A percentile compares a stretch with the other conserved stretches of the same genome.
Conservation (phyloP, 176 grass and related monocot species). For the Oryza meridionalis region DNA sequence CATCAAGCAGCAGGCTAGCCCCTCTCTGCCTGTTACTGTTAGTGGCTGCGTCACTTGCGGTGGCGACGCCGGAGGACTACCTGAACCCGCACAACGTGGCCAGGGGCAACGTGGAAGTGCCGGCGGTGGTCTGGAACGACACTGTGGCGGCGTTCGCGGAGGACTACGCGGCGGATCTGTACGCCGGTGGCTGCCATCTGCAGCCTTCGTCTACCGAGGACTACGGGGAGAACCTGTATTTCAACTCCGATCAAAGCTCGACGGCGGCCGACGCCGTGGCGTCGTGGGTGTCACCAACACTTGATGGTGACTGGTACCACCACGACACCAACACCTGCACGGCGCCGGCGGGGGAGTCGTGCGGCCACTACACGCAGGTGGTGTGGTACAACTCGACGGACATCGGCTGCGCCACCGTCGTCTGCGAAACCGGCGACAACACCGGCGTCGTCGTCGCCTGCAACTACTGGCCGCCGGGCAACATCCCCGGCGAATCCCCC, state of each 20-base stretch:
- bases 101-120: constrained; percentile 5
- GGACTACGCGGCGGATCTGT: neutral
- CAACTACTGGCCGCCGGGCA: neutral
- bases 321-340: neutral
- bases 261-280: neutral
- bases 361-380: neutral
- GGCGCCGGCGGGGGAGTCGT: neutral
- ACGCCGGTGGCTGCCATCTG: constrained; percentile 18
- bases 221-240: constrained; percentile 53
- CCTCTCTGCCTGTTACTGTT: neutral
- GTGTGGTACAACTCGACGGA: neutral
- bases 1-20: neutral
- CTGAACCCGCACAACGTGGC: constrained; percentile 42
- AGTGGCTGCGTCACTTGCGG: neutral
- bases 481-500: neutral
- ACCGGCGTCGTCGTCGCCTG: neutral
- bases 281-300: neutral
- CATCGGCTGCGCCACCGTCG: neutral
- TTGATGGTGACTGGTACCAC: neutral
- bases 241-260: neutral
- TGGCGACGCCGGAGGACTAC: constrained; percentile 40
- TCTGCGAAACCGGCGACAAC: neutral
- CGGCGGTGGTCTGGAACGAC: constrained; percentile 45
- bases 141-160: constrained; percentile 38
- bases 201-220: constrained; percentile 31